Conservation (phyloP, 1,139 yeast species). For the Zhuliangozyma blackwelliae region DNA sequence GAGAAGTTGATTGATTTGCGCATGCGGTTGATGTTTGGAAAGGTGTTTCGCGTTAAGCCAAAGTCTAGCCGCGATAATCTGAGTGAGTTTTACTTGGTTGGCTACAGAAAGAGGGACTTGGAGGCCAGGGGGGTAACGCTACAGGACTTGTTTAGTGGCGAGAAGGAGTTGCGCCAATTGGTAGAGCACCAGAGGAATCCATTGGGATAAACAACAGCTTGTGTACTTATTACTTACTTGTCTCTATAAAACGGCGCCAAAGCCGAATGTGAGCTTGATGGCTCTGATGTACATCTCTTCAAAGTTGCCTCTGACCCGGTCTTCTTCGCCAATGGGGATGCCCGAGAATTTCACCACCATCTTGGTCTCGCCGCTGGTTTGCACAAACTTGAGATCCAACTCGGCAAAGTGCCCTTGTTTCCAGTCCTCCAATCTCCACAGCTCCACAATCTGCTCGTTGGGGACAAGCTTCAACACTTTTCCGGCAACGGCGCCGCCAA, state of each 20-base stretch:
- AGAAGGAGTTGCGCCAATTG: neutral
- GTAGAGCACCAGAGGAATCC: neutral
- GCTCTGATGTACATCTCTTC: slow-evolving; percentile 85
- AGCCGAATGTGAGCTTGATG: slow-evolving; percentile 88
- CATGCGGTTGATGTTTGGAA: slow-evolving; percentile 26
- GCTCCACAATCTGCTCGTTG: slow-evolving; percentile 58
- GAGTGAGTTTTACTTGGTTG: slow-evolving; percentile 37
- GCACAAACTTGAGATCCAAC: slow-evolving; percentile 60
- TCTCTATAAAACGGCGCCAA: slow-evolving; percentile 68
- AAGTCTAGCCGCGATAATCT: slow-evolving; percentile 36
- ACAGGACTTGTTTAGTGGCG: slow-evolving; percentile 2
- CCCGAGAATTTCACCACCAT: slow-evolving; percentile 79
- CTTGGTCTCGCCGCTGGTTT: slow-evolving; percentile 78
- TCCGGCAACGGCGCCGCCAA: slow-evolving; percentile 88
- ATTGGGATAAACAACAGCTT: neutral
- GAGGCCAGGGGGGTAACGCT: slow-evolving; percentile 1
- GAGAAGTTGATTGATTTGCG: slow-evolving; percentile 23
- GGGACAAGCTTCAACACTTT: slow-evolving; percentile 56
- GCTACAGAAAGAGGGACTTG: slow-evolving; percentile 16
- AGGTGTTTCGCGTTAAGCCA: slow-evolving; percentile 33
- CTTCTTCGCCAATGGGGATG: slow-evolving; percentile 98
- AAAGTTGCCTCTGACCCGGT: slow-evolving; percentile 76
- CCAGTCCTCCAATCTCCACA: slow-evolving; percentile 92
- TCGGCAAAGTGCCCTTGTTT: slow-evolving; percentile 74
- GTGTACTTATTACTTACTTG: too few relatives aligned